A percentile compares a stretch with the other conserved stretches of the same genome.
Conservation (phyloP, 75 land plant species). For the Pinus tabuliformis region DNA sequence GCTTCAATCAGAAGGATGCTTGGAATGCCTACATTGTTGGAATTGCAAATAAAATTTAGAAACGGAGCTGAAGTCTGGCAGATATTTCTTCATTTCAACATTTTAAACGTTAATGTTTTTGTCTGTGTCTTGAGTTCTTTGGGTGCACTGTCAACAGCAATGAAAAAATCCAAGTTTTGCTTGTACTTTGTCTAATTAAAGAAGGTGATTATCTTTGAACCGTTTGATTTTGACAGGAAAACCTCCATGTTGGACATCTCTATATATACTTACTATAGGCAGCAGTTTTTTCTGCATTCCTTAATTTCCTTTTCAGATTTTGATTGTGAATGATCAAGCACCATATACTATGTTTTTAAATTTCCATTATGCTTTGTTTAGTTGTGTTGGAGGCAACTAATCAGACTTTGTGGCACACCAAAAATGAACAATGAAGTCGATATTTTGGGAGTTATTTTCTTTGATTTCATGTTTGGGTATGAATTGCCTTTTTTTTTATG, state of each 20-base stretch:
- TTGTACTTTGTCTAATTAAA: neutral
- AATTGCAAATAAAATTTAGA: constrained; percentile 27
- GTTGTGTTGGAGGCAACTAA: too few relatives aligned
- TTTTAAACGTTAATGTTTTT: neutral
- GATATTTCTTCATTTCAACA: neutral
- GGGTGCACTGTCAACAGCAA: neutral
- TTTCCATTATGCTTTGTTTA: too few relatives aligned
- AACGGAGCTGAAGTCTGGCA: neutral
- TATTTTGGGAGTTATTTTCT: too few relatives aligned
- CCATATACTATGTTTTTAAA: too few relatives aligned
- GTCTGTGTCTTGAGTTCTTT: neutral
- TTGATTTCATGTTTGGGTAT: too few relatives aligned
- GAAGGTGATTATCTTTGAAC: neutral
- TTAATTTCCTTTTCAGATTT: neutral
- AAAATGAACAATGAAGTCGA: too few relatives aligned
- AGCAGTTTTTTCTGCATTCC: neutral
- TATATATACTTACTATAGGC: neutral
- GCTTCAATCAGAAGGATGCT: constrained; percentile 60
- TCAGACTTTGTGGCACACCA: too few relatives aligned
- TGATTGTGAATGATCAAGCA: neutral
- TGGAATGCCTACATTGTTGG: constrained; percentile 92
- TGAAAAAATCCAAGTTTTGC: neutral
- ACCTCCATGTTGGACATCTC: neutral
- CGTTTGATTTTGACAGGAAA: neutral
- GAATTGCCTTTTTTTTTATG: too few relatives aligned